Conservation (phyloP, 305 asterid genomes). For the Stenogyne calaminthoides region DNA sequence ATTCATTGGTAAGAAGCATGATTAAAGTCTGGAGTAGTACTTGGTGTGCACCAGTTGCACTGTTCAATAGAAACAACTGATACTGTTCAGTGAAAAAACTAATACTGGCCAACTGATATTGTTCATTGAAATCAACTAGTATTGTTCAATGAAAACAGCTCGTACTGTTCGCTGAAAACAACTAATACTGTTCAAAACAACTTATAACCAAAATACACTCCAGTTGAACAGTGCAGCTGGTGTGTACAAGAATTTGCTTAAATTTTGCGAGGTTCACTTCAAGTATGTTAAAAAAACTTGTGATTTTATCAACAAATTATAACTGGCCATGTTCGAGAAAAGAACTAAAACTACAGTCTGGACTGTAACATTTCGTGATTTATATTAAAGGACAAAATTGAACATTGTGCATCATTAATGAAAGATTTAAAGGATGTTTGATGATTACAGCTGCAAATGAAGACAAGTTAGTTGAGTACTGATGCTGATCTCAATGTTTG, state of each 20-base stretch:
- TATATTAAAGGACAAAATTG: not conserved
- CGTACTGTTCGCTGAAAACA: no score
- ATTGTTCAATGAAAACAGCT: no score
- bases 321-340: not conserved
- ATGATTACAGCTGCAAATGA: no score
- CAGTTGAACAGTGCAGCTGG: no score
- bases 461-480: not conserved
- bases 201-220: no score
- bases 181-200: no score
- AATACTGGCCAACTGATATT: no score
- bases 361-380: conserved; percentile 1
- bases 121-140: no score
- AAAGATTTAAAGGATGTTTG: not conserved
- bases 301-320: not conserved
- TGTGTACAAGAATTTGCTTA: no score
- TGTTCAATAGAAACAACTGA: no score
- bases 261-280: not conserved
- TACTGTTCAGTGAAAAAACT: no score
- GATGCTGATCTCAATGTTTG: not conserved
- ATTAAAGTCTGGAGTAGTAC: not conserved
- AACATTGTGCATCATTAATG: not conserved
- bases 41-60: no score
- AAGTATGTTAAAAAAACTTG: not conserved
- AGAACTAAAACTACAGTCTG: not conserved
- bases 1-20: conserved; percentile 63